Evolutionary conservation across 2,329 filamentous ascomycete genomes (phyloP).

Genomic region (Elsinoe arachidis): DNA sequence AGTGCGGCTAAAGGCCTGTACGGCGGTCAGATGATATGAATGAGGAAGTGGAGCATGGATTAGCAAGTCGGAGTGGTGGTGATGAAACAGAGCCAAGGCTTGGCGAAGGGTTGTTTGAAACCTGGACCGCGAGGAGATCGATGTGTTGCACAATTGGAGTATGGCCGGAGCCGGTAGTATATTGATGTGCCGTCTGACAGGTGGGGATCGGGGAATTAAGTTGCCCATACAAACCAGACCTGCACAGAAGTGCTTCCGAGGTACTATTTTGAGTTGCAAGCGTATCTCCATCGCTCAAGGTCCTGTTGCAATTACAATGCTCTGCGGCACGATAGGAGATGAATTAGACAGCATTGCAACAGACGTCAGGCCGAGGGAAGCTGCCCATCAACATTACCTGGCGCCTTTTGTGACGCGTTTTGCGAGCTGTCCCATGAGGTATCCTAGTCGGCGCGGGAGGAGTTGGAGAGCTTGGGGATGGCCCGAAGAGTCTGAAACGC

Average conservation of each 20-base stretch:
- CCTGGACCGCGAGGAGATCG: not conserved
- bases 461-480: not conserved
- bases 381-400: too few species aligned
- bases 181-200: not conserved
- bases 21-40: not conserved
- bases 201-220: not conserved
- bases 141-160: not conserved
- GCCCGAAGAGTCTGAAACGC: not conserved
- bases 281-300: too few species aligned
- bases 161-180: not conserved
- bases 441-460: not conserved
- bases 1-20: not conserved
- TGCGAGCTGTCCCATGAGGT: not conserved
- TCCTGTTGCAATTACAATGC: too few species aligned
- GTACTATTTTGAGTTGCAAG: not conserved
- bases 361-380: not conserved
- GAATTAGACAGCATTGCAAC: not conserved
- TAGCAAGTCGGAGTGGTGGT: not conserved
- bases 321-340: not conserved
- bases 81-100: conserved; percentile 7
- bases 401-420: too few species aligned
- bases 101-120: not conserved
- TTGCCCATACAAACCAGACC: not conserved
- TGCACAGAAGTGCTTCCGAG: not conserved
- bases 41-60: not conserved